Conservation (phyloP, 192 early-diverging fungal genomes). For the Coemansia sp. region DNA sequence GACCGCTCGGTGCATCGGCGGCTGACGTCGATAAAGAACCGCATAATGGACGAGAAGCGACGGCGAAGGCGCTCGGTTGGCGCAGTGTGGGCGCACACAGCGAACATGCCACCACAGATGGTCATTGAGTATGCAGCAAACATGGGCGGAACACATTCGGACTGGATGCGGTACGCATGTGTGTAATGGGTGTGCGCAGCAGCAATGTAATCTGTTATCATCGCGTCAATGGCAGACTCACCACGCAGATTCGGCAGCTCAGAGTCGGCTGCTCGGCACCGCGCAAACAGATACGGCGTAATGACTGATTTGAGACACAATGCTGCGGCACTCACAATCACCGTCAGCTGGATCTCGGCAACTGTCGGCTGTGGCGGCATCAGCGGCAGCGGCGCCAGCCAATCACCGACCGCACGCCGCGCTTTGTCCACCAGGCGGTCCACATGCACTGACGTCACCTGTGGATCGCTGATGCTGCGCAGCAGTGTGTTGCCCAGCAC, state of each 20-base stretch:
- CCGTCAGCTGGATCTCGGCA: constrained; percentile 32
- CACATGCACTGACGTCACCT: constrained; percentile 22
- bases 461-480: constrained; percentile 40
- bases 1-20: constrained; percentile 10
- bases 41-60: constrained; percentile 7
- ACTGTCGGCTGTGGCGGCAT: constrained; percentile 18
- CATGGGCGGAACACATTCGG: constrained; percentile 42
- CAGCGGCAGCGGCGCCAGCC: constrained; percentile 31
- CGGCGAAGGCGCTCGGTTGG: constrained; percentile 18
- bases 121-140: constrained; percentile 39
- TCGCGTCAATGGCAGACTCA: constrained; percentile 6
- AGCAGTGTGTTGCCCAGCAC: constrained; percentile 43
- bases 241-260: constrained; percentile 12
- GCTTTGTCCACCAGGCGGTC: constrained; percentile 32
- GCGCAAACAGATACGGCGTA: constrained; percentile 39
- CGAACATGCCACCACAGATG: constrained; percentile 44
- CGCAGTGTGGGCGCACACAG: constrained; percentile 35
- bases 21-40: neutral
- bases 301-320: constrained; percentile 38
- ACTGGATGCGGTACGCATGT: constrained; percentile 8
- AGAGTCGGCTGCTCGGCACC: constrained; percentile 6
- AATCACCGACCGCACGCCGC: constrained; percentile 27
- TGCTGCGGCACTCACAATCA: constrained; percentile 34
- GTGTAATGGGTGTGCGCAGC: constrained; percentile 19
- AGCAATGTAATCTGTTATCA: constrained; percentile 34